These are phyloP conservation scores for Nepenthes gracilis DNA, from an alignment of 148 eudicot species.

Conservation along the genomic window DNA sequence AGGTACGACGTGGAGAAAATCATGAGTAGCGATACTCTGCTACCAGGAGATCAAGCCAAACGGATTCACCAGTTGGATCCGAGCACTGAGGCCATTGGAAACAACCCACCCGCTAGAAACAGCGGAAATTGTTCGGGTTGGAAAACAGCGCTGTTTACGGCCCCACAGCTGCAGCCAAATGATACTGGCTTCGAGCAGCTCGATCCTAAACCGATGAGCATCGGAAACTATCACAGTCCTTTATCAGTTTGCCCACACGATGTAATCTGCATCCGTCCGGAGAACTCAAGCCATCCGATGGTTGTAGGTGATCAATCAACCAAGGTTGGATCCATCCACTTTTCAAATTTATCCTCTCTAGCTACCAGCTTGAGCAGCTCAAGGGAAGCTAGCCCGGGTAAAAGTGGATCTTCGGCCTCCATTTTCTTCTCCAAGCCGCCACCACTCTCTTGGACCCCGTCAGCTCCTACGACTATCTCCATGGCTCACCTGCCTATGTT, in stretches of 20 bases:
- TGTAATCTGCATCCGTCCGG: neutral
- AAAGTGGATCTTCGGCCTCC: conserved; percentile 10
- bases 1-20: conserved; percentile 68
- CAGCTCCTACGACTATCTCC: conserved; percentile 27
- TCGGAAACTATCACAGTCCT: too few species aligned
- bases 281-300: neutral
- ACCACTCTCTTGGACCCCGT: conserved; percentile 21
- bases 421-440: conserved; percentile 12
- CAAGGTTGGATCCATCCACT: conserved; percentile 18
- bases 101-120: too few species aligned
- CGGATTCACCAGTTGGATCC: conserved; percentile 24
- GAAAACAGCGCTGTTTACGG: conserved; percentile 18
- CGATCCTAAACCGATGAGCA: too few species aligned
- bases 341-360: conserved; percentile 48
- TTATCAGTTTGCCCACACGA: conserved; percentile 19
- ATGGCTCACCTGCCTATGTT: conserved; percentile 48
- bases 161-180: too few species aligned
- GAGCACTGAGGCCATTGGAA: neutral
- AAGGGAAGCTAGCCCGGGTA: conserved; percentile 71
- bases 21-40: conserved; percentile 48
- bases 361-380: conserved; percentile 67
- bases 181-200: neutral
- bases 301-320: conserved; percentile 8
- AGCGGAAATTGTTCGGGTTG: conserved; percentile 12
- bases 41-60: conserved; percentile 56